Conservation (phyloP, 192 early-diverging fungal species). For the Rhizophlyctis rosea region DNA sequence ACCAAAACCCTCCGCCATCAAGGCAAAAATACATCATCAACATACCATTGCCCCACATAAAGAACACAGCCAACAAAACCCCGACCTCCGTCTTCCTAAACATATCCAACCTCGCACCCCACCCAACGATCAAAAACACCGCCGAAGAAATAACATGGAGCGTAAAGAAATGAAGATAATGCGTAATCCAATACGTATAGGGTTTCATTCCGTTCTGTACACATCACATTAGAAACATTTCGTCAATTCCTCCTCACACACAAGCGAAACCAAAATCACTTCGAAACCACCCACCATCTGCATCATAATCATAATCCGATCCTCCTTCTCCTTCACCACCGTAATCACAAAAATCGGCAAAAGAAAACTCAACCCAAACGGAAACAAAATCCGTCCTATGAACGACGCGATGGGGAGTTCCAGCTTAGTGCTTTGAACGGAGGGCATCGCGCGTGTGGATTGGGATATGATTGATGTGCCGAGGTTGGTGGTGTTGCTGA, state of each 20-base stretch:
- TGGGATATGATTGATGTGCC: constrained; percentile 54
- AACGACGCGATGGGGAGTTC: constrained; percentile 49
- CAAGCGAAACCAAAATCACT: not conserved
- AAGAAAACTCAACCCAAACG: constrained; percentile 70
- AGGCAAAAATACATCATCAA: constrained; percentile 40
- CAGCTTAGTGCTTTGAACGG: constrained; percentile 42
- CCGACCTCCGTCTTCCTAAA: constrained; percentile 48
- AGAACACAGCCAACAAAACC: constrained; percentile 54
- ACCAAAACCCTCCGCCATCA: not conserved
- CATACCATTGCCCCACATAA: constrained; percentile 55
- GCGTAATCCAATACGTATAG: constrained; percentile 58
- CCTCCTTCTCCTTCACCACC: constrained; percentile 72
- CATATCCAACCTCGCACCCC: constrained; percentile 49
- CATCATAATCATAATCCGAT: constrained; percentile 69
- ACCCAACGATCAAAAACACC: constrained; percentile 58
- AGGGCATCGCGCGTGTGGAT: constrained; percentile 59
- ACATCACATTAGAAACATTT: not conserved
- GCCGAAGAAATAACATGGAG: constrained; percentile 55
- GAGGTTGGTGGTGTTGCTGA: constrained; percentile 34
- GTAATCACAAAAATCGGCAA: constrained; percentile 68
- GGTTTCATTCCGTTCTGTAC: constrained; percentile 57
- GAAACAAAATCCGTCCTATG: constrained; percentile 64
- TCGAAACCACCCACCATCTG: constrained; percentile 46
- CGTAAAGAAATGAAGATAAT: constrained; percentile 61
- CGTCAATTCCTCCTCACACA: not conserved